Percentiles rank a stretch among this genome's conserved stretches.
Evolutionary conservation across 768 basidiomycete genomes (phyloP).

Genomic region (Gymnopilus dilepis): DNA sequence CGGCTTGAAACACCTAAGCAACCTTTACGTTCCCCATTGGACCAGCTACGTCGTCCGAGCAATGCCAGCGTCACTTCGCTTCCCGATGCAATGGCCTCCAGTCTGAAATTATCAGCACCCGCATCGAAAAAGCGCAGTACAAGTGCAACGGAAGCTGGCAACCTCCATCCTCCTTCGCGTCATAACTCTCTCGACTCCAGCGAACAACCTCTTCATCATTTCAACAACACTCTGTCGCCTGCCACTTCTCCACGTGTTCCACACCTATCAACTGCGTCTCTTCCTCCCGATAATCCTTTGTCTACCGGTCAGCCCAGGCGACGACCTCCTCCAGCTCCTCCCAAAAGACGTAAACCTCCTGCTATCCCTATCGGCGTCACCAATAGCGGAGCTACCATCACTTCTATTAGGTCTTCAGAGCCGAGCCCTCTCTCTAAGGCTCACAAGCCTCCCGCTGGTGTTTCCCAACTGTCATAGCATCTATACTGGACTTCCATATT

Average conservation of each 20-base stretch:
- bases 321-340: constrained; percentile 70
- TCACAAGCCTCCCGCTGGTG: constrained; percentile 26
- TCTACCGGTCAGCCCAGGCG: constrained; percentile 34
- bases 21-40: constrained; percentile 37
- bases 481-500: not conserved
- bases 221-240: constrained; percentile 14
- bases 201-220: constrained; percentile 16
- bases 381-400: constrained; percentile 60
- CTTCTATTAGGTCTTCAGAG: constrained; percentile 57
- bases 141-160: constrained; percentile 14
- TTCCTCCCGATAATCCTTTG: constrained; percentile 26
- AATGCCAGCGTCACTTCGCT: constrained; percentile 50
- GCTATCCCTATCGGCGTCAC: constrained; percentile 62
- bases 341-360: constrained; percentile 73
- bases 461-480: constrained; percentile 26
- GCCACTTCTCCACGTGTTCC: constrained; percentile 8
- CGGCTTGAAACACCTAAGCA: constrained; percentile 29
- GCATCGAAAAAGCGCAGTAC: constrained; percentile 23
- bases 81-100: constrained; percentile 30
- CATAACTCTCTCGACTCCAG: constrained; percentile 24
- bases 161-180: constrained; percentile 16
- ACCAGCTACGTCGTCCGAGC: constrained; percentile 33
- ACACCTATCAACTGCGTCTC: constrained; percentile 14
- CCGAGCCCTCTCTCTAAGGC: constrained; percentile 38
- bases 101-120: constrained; percentile 9